A percentile compares a stretch with the other conserved stretches of the same genome.
These are phyloP conservation scores for Nicotiana attenuata DNA, from an alignment of 257 asterid species.

Conservation along the genomic window DNA sequence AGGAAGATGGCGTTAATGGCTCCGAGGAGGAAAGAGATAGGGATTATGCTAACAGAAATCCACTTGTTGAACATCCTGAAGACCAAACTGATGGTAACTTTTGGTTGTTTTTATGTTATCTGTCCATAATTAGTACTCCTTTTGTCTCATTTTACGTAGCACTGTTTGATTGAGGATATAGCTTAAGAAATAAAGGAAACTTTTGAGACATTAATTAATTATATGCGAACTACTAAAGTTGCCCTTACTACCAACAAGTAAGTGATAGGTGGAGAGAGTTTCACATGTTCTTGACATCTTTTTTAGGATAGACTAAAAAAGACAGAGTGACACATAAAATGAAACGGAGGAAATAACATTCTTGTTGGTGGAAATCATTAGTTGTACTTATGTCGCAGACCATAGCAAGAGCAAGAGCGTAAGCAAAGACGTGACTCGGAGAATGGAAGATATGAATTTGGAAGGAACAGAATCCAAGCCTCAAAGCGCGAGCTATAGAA, in stretches of 20 bases:
- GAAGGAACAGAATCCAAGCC: conserved; percentile 21
- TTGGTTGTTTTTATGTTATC: background rate
- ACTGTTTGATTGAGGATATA: no score
- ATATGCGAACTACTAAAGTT: no score
- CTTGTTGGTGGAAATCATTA: background rate
- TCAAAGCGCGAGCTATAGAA: conserved; percentile 47
- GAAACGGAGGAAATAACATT: no score
- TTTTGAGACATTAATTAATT: no score
- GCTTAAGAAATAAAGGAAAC: no score
- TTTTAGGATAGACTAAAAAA: no score
- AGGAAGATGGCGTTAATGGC: conserved; percentile 15
- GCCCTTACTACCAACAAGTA: no score
- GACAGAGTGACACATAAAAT: no score
- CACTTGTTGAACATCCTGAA: conserved; percentile 78
- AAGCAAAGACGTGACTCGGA: conserved; percentile 14
- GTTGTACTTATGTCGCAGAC: conserved; percentile 22
- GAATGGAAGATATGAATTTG: conserved; percentile 15
- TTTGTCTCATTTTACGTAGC: no score
- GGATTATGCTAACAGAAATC: conserved; percentile 34
- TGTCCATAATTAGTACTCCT: no score
- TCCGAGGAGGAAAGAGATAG: conserved; percentile 11
- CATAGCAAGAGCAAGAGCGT: conserved; percentile 19
- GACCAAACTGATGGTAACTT: conserved; percentile 52
- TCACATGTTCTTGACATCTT: no score
- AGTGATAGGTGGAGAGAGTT: no score